Evolutionary conservation across 495 filamentous ascomycete species (phyloP).

Genomic region (Chaetomium tenue): DNA sequence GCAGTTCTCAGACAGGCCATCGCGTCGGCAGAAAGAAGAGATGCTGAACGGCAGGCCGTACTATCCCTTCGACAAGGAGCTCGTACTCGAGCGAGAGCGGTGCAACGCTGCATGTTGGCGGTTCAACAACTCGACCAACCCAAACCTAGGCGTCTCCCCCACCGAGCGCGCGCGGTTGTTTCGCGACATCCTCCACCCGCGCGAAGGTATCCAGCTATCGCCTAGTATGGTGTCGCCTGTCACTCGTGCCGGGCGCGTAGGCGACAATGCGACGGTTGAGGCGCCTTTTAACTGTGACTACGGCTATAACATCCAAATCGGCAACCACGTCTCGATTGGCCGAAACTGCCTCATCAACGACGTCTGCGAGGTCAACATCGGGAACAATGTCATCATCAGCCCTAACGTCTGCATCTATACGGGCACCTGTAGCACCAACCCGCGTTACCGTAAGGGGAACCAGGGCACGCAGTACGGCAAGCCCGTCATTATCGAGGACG

Average conservation of each 20-base stretch:
- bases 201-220: slow-evolving; percentile 49
- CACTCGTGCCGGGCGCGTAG: slow-evolving; percentile 61
- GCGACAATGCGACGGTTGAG: slow-evolving; percentile 75
- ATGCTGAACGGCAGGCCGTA: slow-evolving; percentile 87
- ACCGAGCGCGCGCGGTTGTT: slow-evolving; percentile 80
- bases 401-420: slow-evolving; percentile 86
- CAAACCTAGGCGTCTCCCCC: slow-evolving; percentile 67
- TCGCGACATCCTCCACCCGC: slow-evolving; percentile 63
- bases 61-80: slow-evolving; percentile 69
- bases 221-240: slow-evolving; percentile 49
- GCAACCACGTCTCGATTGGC: slow-evolving; percentile 81
- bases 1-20: slow-evolving; percentile 41
- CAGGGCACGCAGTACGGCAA: slow-evolving; percentile 69
- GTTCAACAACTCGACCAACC: slow-evolving; percentile 88
- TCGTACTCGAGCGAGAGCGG: slow-evolving; percentile 80
- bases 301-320: slow-evolving; percentile 89
- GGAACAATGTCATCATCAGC: slow-evolving; percentile 76
- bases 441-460: slow-evolving; percentile 70
- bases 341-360: slow-evolving; percentile 87
- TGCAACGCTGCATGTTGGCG: slow-evolving; percentile 81
- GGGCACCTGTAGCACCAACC: slow-evolving; percentile 71
- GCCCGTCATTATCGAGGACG: slow-evolving; percentile 77
- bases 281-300: slow-evolving; percentile 93
- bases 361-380: slow-evolving; percentile 68
- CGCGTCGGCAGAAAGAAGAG: slow-evolving; percentile 80